Conservation (phyloP, 2,329 filamentous ascomycete species). For the Nannizziopsis barbatae region DNA sequence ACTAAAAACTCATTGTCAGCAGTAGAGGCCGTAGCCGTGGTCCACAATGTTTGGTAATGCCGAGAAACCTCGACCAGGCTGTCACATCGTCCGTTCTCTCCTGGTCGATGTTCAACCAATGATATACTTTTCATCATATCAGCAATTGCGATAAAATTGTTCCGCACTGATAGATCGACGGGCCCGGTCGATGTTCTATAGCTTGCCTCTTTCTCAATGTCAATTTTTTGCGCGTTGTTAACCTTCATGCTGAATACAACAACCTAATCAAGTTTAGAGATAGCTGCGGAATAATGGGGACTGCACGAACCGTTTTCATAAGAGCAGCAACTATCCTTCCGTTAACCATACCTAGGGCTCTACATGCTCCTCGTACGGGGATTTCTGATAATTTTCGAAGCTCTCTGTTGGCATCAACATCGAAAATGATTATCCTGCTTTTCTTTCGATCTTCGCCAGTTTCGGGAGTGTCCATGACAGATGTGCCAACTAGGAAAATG, state of each 20-base stretch:
- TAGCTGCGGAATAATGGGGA: not conserved
- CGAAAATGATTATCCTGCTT: constrained; percentile 75
- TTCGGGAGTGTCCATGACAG: constrained; percentile 49
- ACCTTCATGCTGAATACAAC: constrained; percentile 46
- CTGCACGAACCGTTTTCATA: constrained; percentile 64
- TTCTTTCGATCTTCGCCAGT: constrained; percentile 45
- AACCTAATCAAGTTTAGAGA: constrained; percentile 32
- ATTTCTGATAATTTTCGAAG: constrained; percentile 61
- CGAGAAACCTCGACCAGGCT: constrained; percentile 62
- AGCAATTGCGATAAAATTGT: constrained; percentile 66
- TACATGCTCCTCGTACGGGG: constrained; percentile 65
- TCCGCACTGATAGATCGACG: constrained; percentile 64
- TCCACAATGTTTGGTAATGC: constrained; percentile 73
- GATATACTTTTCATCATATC: constrained; percentile 91
- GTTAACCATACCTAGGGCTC: constrained; percentile 62
- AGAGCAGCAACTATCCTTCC: constrained; percentile 74
- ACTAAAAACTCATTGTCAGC: constrained; percentile 67
- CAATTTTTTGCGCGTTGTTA: constrained; percentile 29
- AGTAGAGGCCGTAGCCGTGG: constrained; percentile 63
- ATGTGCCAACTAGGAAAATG: constrained; percentile 84
- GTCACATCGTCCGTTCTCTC: constrained; percentile 46
- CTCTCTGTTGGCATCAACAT: constrained; percentile 58
- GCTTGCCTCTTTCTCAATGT: constrained; percentile 58
- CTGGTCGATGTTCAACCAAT: constrained; percentile 58
- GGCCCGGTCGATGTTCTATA: constrained; percentile 78